A percentile compares a stretch with the other conserved stretches of the same genome.
Evolutionary conservation across 2,329 filamentous ascomycete species (phyloP).

Genomic region (Aspergillus sp.): DNA sequence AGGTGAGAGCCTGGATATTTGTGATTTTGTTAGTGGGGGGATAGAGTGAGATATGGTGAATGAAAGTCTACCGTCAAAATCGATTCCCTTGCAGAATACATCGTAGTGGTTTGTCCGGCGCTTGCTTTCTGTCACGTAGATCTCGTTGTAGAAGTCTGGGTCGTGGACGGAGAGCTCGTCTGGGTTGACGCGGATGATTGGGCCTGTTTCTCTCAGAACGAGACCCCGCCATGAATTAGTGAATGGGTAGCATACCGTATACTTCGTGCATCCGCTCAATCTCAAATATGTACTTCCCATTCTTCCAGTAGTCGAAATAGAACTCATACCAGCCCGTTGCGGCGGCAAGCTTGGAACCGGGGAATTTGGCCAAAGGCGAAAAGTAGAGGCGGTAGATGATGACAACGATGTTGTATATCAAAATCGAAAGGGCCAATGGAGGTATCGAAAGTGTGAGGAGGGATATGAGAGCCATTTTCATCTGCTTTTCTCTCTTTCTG

Average conservation of each 20-base stretch:
- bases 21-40: too few relatives aligned
- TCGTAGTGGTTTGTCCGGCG: not conserved
- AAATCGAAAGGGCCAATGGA: too few relatives aligned
- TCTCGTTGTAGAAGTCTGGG: constrained; percentile 31
- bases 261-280: constrained; percentile 34
- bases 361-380: constrained; percentile 33
- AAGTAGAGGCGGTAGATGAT: constrained; percentile 34
- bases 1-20: not conserved
- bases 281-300: constrained; percentile 34
- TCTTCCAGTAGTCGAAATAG: constrained; percentile 35
- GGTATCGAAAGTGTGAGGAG: not conserved
- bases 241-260: constrained; percentile 27
- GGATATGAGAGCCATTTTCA: not conserved
- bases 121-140: constrained; percentile 26
- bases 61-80: not conserved
- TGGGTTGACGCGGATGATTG: constrained; percentile 36
- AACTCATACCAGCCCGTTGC: constrained; percentile 32
- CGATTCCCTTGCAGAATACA: not conserved
- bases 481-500: too few relatives aligned
- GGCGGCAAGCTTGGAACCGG: constrained; percentile 34
- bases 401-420: not conserved
- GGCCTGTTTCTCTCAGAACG: constrained; percentile 19
- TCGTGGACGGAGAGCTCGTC: constrained; percentile 37
- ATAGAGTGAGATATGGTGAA: not conserved
- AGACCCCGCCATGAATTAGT: not conserved